Percentiles rank a stretch among this genome's conserved stretches.
Evolutionary conservation across 1,284 basidiomycete species (phyloP).

Genomic region (Paramarasmius palmivorus): DNA sequence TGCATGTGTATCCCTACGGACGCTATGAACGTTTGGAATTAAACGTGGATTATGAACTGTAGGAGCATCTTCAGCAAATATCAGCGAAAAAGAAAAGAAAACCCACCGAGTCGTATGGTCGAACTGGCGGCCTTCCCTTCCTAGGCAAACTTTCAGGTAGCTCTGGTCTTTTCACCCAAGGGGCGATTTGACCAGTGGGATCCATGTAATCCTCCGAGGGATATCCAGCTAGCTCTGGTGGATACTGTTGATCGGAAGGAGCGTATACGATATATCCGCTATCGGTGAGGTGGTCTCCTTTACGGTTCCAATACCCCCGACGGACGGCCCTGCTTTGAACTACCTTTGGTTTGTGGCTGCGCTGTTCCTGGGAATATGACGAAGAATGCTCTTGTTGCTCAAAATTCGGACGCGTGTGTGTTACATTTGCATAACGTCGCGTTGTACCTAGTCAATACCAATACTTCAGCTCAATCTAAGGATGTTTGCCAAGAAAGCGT

Average conservation of each 20-base stretch:
- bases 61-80: conserved; percentile 5
- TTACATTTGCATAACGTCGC: too few relatives aligned
- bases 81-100: background rate
- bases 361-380: too few relatives aligned
- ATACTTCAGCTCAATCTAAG: too few relatives aligned
- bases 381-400: too few relatives aligned
- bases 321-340: too few relatives aligned
- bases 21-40: too few relatives aligned
- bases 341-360: too few relatives aligned
- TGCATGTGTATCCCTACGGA: too few relatives aligned
- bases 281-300: conserved; percentile 11
- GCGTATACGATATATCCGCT: conserved; percentile 12
- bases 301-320: conserved; percentile 10
- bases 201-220: conserved; percentile 8
- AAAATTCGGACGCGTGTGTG: too few relatives aligned
- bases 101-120: conserved; percentile 61
- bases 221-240: conserved; percentile 1
- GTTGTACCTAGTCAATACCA: too few relatives aligned
- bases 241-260: conserved; percentile 7
- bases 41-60: conserved; percentile 40
- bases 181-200: conserved; percentile 33
- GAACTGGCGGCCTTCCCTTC: conserved; percentile 48
- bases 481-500: too few relatives aligned
- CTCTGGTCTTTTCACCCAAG: conserved; percentile 50
- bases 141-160: conserved; percentile 56